A percentile compares a stretch with the other conserved stretches of the same genome.
Conservation (phyloP, 352 stramenopile genomes). For the Phytophthora hibernalis region DNA sequence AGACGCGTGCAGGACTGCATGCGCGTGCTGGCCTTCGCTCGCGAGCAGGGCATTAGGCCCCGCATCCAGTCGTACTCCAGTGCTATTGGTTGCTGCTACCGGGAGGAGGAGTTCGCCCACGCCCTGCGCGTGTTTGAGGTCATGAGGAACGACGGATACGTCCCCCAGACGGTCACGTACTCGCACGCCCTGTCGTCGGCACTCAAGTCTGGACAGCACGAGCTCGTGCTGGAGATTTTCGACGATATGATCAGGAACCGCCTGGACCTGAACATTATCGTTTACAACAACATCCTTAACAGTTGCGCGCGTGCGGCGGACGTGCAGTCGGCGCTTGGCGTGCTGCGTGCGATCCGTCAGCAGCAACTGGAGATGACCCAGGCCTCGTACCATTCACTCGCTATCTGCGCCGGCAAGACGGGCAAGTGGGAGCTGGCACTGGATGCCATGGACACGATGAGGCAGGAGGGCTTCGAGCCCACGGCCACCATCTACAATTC, state of each 20-base stretch:
- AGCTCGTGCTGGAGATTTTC: slow-evolving; percentile 90
- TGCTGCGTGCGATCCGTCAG: slow-evolving; percentile 73
- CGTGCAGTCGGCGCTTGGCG: slow-evolving; percentile 70
- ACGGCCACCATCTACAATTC: slow-evolving; percentile 84
- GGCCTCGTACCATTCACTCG: slow-evolving; percentile 81
- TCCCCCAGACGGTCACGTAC: slow-evolving; percentile 83
- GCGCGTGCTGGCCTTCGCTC: slow-evolving; percentile 67
- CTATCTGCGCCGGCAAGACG: slow-evolving; percentile 81
- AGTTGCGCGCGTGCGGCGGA: slow-evolving; percentile 79
- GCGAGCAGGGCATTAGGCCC: slow-evolving; percentile 71
- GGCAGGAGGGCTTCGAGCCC: slow-evolving; percentile 57
- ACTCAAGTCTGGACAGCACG: slow-evolving; percentile 79
- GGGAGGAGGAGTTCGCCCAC: slow-evolving; percentile 65
- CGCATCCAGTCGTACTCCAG: slow-evolving; percentile 87
- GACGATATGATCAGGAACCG: slow-evolving; percentile 85
- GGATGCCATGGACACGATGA: slow-evolving; percentile 63
- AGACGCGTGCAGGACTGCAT: slow-evolving; percentile 61
- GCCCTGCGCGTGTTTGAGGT: slow-evolving; percentile 89
- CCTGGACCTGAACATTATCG: slow-evolving; percentile 75
- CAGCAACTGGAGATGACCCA: slow-evolving; percentile 71
- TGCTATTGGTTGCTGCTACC: slow-evolving; percentile 83
- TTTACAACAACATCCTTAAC: slow-evolving; percentile 90
- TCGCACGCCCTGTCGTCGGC: slow-evolving; percentile 83
- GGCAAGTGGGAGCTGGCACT: slow-evolving; percentile 74
- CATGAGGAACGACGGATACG: slow-evolving; percentile 87